phyloP scores from a whole-genome alignment of 2,329 filamentous ascomycete genomes.

The Pestalotiopsis fici region DNA sequence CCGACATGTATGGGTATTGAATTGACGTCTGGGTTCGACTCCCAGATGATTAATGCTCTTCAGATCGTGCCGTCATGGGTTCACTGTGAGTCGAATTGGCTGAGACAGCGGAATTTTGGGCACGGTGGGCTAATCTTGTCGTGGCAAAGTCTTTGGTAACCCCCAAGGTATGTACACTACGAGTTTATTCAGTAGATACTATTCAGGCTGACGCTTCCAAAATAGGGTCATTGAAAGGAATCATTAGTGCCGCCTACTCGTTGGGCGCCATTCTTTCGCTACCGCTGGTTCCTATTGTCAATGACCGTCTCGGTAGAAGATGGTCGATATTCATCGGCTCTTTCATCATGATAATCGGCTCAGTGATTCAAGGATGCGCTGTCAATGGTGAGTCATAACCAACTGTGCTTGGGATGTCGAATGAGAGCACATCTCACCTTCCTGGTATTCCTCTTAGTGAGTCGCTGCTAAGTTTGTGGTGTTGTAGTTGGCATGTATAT shows the following conservation, averaged over 20 bases:
- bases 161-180: constrained; percentile 36
- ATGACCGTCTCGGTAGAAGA: constrained; percentile 55
- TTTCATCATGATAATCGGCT: constrained; percentile 53
- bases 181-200: constrained; percentile 19
- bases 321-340: constrained; percentile 59
- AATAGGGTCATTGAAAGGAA: constrained; percentile 46
- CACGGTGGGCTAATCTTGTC: constrained; percentile 11
- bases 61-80: constrained; percentile 39
- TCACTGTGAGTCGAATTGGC: constrained; percentile 27
- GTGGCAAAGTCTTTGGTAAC: constrained; percentile 20
- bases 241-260: constrained; percentile 60
- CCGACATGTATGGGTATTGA: constrained; percentile 64
- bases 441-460: neutral
- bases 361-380: constrained; percentile 55
- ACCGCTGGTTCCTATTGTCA: constrained; percentile 57
- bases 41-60: constrained; percentile 46
- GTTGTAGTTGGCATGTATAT: constrained; percentile 54
- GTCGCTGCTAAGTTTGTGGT: neutral
- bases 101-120: neutral
- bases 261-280: constrained; percentile 60
- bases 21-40: constrained; percentile 46
- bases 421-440: no score
- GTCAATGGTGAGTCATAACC: neutral
- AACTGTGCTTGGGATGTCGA: no score
- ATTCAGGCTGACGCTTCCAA: constrained; percentile 21